Conservation (phyloP, 2,329 filamentous ascomycete species). For the Pestalotiopsis fici region DNA sequence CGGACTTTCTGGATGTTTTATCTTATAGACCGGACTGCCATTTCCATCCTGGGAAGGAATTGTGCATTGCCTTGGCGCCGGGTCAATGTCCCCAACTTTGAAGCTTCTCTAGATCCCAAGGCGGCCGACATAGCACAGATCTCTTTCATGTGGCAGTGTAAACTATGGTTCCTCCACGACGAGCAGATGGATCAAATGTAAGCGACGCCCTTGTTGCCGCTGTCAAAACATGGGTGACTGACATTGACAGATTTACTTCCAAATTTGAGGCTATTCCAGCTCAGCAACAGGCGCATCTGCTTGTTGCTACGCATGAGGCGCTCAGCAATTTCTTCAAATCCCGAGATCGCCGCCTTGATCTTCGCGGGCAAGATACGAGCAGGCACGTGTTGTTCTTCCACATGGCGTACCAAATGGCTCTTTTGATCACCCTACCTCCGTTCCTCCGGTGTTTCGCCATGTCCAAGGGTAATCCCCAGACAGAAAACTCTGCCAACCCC, state of each 20-base stretch:
- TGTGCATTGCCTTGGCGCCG: conserved; percentile 17
- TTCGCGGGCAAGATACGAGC: conserved; percentile 10
- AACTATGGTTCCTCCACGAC: conserved; percentile 18
- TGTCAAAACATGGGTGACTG: not conserved
- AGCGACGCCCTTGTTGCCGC: not conserved
- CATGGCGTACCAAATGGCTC: conserved; percentile 17
- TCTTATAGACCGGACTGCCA: conserved; percentile 17
- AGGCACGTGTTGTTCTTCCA: conserved; percentile 17
- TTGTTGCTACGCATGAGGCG: conserved; percentile 16
- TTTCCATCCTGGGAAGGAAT: conserved; percentile 16
- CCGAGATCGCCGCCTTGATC: conserved; percentile 11
- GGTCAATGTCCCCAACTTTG: conserved; percentile 16
- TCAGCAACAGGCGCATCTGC: conserved; percentile 15
- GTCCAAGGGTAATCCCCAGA: not conserved
- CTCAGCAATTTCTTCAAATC: conserved; percentile 16
- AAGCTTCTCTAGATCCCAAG: conserved; percentile 10
- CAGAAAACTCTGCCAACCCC: conserved; percentile 6
- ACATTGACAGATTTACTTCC: conserved; percentile 10
- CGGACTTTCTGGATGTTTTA: conserved; percentile 20
- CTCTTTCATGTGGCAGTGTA: conserved; percentile 18
- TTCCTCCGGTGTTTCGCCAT: conserved; percentile 16
- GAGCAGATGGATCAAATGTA: conserved; percentile 20
- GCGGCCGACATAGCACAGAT: conserved; percentile 12
- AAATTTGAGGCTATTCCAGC: conserved; percentile 16
- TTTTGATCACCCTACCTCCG: conserved; percentile 16